These are phyloP conservation scores for Ophiocordyceps unilateralis DNA, from an alignment of 2,329 filamentous ascomycete species.

Conservation along the genomic window DNA sequence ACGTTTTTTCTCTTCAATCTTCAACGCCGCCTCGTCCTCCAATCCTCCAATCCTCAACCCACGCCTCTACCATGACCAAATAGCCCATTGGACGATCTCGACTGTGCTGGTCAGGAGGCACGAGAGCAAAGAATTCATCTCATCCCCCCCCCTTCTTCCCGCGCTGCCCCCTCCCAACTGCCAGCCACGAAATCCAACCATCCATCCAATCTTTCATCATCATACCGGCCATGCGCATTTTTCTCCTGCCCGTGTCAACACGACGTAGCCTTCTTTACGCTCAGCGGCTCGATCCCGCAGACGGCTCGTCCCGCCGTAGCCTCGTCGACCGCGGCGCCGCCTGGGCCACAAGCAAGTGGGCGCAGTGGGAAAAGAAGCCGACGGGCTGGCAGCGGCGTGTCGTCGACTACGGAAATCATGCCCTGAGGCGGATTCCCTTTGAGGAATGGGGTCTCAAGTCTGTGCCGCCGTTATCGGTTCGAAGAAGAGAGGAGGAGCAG, in stretches of 20 bases:
- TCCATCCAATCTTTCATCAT: too few relatives aligned
- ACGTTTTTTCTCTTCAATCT: too few relatives aligned
- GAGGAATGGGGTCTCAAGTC: conserved; percentile 98
- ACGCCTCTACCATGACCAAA: too few relatives aligned
- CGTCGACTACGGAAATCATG: conserved; percentile 71
- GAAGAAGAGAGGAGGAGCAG: conserved; percentile 45
- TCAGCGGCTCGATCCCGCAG: conserved; percentile 45
- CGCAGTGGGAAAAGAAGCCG: conserved; percentile 71
- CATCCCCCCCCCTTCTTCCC: neutral
- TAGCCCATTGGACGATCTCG: too few relatives aligned
- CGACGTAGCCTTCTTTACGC: conserved; percentile 84
- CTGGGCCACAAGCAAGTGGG: conserved; percentile 64
- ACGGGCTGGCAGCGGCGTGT: conserved; percentile 77
- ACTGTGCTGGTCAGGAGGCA: too few relatives aligned
- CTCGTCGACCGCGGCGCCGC: conserved; percentile 51
- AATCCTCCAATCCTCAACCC: too few relatives aligned
- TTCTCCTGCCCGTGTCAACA: conserved; percentile 83
- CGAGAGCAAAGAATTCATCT: too few relatives aligned
- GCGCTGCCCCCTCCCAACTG: neutral
- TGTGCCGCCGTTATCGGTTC: conserved; percentile 62
- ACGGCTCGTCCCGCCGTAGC: conserved; percentile 17
- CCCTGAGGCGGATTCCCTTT: conserved; percentile 75
- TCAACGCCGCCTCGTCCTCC: too few relatives aligned
- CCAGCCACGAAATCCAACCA: neutral
- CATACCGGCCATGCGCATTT: conserved; percentile 59